These are phyloP conservation scores for Dothistroma septosporum DNA, from an alignment of 2,329 filamentous ascomycete genomes.

Conservation along the genomic window DNA sequence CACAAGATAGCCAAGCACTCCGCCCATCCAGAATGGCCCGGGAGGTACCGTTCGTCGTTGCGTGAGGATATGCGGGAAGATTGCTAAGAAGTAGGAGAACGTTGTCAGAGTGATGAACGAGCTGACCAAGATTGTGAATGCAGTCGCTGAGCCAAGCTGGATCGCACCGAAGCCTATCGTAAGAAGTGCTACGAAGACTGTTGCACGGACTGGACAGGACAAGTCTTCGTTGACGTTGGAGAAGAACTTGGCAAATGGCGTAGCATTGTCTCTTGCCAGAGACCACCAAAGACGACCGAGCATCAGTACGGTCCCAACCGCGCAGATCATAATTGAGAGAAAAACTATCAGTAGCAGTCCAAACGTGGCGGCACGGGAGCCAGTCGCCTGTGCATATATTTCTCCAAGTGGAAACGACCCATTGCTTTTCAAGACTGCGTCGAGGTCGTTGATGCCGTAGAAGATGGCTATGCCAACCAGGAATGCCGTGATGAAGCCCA, in stretches of 20 bases:
- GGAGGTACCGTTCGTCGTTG: conserved; percentile 31
- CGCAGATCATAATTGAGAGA: conserved; percentile 49
- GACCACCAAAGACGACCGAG: conserved; percentile 45
- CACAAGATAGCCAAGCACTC: conserved; percentile 27
- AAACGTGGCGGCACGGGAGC: conserved; percentile 49
- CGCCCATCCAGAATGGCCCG: conserved; percentile 37
- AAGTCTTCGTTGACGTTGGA: conserved; percentile 51
- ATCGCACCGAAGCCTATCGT: conserved; percentile 44
- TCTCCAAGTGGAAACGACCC: conserved; percentile 46
- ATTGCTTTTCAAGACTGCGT: conserved; percentile 38
- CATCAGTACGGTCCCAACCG: conserved; percentile 51
- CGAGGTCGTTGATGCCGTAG: conserved; percentile 48
- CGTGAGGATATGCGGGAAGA: conserved; percentile 35
- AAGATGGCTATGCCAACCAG: conserved; percentile 50
- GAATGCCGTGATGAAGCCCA: conserved; percentile 46
- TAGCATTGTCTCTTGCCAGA: conserved; percentile 57
- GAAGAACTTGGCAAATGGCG: conserved; percentile 54
- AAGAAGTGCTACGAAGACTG: conserved; percentile 51
- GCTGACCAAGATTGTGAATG: conserved; percentile 36
- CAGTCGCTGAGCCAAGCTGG: conserved; percentile 31
- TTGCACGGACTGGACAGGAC: conserved; percentile 58
- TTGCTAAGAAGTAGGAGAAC: conserved; percentile 34
- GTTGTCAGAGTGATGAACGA: conserved; percentile 37
- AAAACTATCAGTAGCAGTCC: conserved; percentile 57
- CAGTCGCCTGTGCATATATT: conserved; percentile 49